Evolutionary conservation across 768 basidiomycete genomes (phyloP).

Genomic region (Phylloporus rhodoxanthus): DNA sequence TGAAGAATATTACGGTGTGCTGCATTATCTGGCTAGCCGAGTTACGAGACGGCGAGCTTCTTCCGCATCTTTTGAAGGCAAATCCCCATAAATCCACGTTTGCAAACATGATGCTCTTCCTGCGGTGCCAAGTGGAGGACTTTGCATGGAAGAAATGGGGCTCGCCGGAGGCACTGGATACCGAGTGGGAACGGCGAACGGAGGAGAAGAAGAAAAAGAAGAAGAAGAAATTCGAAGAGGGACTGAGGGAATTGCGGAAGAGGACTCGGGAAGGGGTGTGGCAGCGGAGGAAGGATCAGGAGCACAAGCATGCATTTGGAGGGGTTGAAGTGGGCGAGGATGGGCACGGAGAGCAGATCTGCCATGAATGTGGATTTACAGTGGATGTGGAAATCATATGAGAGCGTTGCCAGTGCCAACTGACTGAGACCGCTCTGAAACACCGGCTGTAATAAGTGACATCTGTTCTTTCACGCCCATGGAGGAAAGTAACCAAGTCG

Average conservation of each 20-base stretch:
- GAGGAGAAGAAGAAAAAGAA: slow-evolving; percentile 84
- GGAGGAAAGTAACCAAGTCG: slow-evolving; percentile 44
- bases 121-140: slow-evolving; percentile 89
- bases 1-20: neutral
- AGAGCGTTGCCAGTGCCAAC: slow-evolving; percentile 1
- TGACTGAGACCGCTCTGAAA: neutral
- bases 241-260: slow-evolving; percentile 74
- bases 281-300: slow-evolving; percentile 80
- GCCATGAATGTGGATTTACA: slow-evolving; percentile 86
- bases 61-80: slow-evolving; percentile 90
- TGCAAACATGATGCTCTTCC: slow-evolving; percentile 98
- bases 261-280: slow-evolving; percentile 86
- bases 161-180: slow-evolving; percentile 82
- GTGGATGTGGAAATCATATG: slow-evolving; percentile 83
- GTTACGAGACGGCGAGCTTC: slow-evolving; percentile 81
- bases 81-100: slow-evolving; percentile 95
- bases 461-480: slow-evolving; percentile 11
- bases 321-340: slow-evolving; percentile 46
- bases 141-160: slow-evolving; percentile 99
- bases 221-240: slow-evolving; percentile 92
- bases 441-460: neutral
- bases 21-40: slow-evolving; percentile 54
- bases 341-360: slow-evolving; percentile 64
- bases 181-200: slow-evolving; percentile 74
- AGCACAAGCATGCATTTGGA: slow-evolving; percentile 84